Base-by-base conservation (phyloP, 805 yeast species). In the Pachysolen tannophilus region DNA sequence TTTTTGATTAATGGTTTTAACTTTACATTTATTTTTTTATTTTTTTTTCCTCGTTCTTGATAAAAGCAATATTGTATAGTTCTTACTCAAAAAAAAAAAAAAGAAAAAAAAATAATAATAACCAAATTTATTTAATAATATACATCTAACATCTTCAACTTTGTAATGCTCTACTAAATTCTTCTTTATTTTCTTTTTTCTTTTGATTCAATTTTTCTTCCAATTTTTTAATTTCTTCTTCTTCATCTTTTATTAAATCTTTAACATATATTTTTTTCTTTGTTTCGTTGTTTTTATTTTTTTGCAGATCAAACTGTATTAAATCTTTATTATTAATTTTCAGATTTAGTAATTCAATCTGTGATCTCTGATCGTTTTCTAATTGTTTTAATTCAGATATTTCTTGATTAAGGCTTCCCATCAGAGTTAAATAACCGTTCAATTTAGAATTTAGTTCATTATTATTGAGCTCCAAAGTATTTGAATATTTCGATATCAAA, bases 241-340 rank as follows among this genome's bases (percentile, higher is more conserved):
- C 72, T 41, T 71, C 79, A 25, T 51, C 51, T 5, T 44, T 52
- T 2, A 75, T 68, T 34, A 65, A 42, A 26, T 61, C 68, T 17
- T 60, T 61, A 7, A 63, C 57, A 28, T 59, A 58, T 13, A 54
- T 17, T 6, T 23, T 23, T 14, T 24, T 32, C 27, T 50, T 53
- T 15, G 42, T 33, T n/a, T n/a, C n/a, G n/a, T n/a, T n/a, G n/a
- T n/a, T n/a, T n/a, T n/a, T n/a, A n/a, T n/a, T n/a, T n/a, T n/a
- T n/a, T n/a, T n/a, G n/a, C n/a, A n/a, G n/a, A n/a, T n/a, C n/a
- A n/a, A n/a, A n/a, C n/a, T n/a, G n/a, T n/a, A n/a, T n/a, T n/a
- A 33, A 28, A 4, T 41, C 41, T 20, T 47, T 29, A 20, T 43
- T 58, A 34, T 38, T 46, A 27, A 55, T 41, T 4, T 59, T 51